Evolutionary conservation across 2,329 filamentous ascomycete genomes (phyloP).

Genomic region (Corynespora cassiicola): DNA sequence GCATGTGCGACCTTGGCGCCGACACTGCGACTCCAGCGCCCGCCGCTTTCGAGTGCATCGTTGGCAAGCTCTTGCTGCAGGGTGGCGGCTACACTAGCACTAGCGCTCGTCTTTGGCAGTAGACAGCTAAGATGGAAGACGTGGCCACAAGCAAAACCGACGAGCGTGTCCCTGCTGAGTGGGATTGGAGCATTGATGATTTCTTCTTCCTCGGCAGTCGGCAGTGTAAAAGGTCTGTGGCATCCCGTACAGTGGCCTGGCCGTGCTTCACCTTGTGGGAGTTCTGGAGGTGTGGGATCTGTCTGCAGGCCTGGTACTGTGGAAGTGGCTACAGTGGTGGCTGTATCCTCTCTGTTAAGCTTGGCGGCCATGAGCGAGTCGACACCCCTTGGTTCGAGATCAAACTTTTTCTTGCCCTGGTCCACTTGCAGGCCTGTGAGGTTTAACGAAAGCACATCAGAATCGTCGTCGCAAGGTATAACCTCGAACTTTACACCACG

Average conservation of each 20-base stretch:
- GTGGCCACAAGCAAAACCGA: conserved; percentile 83
- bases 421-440: too few relatives aligned
- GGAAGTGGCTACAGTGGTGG: conserved; percentile 26
- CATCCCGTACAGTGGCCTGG: conserved; percentile 45
- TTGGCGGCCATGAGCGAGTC: conserved; percentile 32
- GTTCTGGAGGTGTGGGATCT: conserved; percentile 28
- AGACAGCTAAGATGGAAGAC: conserved; percentile 80
- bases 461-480: conserved; percentile 49
- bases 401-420: conserved; percentile 31
- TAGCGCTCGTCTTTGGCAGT: conserved; percentile 53
- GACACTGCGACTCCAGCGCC: conserved; percentile 67
- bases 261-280: conserved; percentile 29
- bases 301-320: conserved; percentile 22
- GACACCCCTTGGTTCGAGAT: conserved; percentile 35
- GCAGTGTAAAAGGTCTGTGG: conserved; percentile 36
- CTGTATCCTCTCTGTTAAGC: conserved; percentile 25
- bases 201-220: conserved; percentile 37
- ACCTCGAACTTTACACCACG: conserved; percentile 91
- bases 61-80: conserved; percentile 50
- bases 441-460: conserved; percentile 3
- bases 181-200: conserved; percentile 30
- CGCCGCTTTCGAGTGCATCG: conserved; percentile 52
- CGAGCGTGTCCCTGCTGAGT: conserved; percentile 65
- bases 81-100: conserved; percentile 50
- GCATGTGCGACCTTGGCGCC: conserved; percentile 64